phyloP scores from a whole-genome alignment of 805 yeast species.

The Schizosaccharomyces octosporus region DNA sequence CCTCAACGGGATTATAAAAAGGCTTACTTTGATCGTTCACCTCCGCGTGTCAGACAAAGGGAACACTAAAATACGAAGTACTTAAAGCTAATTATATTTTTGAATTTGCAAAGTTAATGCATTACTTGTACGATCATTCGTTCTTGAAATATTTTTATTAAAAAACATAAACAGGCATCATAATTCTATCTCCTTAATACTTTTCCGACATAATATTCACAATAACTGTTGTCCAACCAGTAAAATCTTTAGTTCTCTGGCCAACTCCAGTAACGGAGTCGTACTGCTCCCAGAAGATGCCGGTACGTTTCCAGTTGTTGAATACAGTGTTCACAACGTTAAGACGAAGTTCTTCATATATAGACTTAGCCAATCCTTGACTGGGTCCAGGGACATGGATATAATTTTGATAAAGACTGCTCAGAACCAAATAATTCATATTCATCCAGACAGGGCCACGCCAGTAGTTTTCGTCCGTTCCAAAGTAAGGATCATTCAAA shows the following conservation, averaged over 20 bases:
- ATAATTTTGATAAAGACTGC: conserved; percentile 35
- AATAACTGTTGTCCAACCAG: conserved; percentile 82
- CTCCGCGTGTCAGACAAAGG: too few species aligned
- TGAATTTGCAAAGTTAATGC: too few species aligned
- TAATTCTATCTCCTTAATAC: background rate
- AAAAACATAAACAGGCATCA: too few species aligned
- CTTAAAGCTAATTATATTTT: too few species aligned
- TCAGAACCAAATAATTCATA: conserved; percentile 62
- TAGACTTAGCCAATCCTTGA: conserved; percentile 18
- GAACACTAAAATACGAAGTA: too few species aligned
- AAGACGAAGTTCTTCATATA: conserved; percentile 34
- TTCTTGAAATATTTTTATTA: too few species aligned
- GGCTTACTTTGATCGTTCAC: too few species aligned
- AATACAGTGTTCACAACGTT: conserved; percentile 47
- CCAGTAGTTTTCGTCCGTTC: conserved; percentile 82
- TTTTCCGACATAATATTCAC: conserved; percentile 51
- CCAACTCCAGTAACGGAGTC: conserved; percentile 52
- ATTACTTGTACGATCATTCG: too few species aligned
- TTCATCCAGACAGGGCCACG: conserved; percentile 84
- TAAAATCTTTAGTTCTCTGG: conserved; percentile 61
- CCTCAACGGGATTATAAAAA: too few species aligned
- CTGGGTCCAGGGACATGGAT: conserved; percentile 15
- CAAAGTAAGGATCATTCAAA: conserved; percentile 35
- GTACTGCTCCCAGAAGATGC: conserved; percentile 80
- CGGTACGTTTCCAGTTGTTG: conserved; percentile 47